Base-by-base conservation (phyloP, 2,329 filamentous ascomycete species). In the Eurotiales sp. region DNA sequence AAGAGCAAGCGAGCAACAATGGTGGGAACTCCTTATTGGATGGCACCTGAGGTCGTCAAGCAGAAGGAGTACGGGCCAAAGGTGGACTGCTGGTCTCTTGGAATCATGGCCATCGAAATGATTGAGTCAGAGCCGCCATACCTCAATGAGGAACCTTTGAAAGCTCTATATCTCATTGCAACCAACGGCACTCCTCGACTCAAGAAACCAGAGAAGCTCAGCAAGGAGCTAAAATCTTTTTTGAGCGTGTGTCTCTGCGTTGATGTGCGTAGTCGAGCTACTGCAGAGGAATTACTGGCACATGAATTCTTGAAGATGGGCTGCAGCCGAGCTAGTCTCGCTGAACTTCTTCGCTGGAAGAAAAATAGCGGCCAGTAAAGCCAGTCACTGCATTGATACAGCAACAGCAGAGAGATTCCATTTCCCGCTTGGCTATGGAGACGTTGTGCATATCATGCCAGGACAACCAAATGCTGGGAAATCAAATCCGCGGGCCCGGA, bases 51-150 rank as follows among this genome's bases (percentile, higher is more conserved):
- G 72, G 93, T 99, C 40, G 93, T 99, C 68, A 97, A 97, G 77
- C 93, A 97, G 71, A 97, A 97, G 77, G 92, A 96, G 72, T 99
- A 99, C 65, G 93, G 92, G 34, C 88, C 88, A 66, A 97, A 97
- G 78, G 93, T 97, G 56, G 93, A 99, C 67, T 96, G 97, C 66
- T 99, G 93, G 93, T 96, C 91, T 25, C 77, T 99, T 56, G 93
- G 93, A 65, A 99, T 99, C 74, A 99, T 97, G 93, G 92, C 93
- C 21, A 97, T 99, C 64, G 93, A 99, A 73, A 96, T 99, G 93
- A 97, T 97, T 65, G 93, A 99, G 70, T 95, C 90, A 15, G 93
- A 99, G 71, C 93, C 93, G 5, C 93, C 93, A 0, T 99, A 99
- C 70, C 82, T 97, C 32, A 97, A 97, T 72, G 93, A 97, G 72